These are phyloP conservation scores for Phellinidium pouzarii DNA, from an alignment of 1,284 basidiomycete species.

Conservation along the genomic window DNA sequence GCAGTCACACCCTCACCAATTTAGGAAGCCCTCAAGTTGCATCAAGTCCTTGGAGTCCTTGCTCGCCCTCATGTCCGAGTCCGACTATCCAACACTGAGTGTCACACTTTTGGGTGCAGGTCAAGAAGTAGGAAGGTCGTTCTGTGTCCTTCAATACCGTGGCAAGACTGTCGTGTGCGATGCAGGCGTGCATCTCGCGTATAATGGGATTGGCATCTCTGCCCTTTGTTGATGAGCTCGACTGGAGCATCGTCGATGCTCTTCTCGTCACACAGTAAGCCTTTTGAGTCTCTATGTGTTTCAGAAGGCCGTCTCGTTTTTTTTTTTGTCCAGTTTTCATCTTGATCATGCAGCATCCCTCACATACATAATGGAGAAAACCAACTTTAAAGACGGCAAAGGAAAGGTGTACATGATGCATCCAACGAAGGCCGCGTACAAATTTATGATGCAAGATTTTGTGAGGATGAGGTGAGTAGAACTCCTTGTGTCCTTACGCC, in stretches of 20 bases:
- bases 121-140: constrained; percentile 95
- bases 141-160: constrained; percentile 92
- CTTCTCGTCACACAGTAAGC: constrained; percentile 87
- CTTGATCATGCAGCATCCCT: constrained; percentile 96
- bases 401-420: constrained; percentile 99
- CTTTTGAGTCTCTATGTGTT: constrained; percentile 28
- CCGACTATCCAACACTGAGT: constrained; percentile 69
- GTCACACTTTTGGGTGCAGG: constrained; percentile 93
- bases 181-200: constrained; percentile 94
- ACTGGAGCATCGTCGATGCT: constrained; percentile 98
- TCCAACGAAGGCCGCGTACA: constrained; percentile 96
- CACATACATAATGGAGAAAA: constrained; percentile 99
- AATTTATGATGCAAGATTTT: constrained; percentile 99
- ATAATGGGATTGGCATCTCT: constrained; percentile 92
- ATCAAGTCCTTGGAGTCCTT: too few relatives aligned
- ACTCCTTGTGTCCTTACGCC: background rate
- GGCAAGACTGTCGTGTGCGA: constrained; percentile 95
- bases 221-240: constrained; percentile 94
- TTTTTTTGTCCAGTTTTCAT: constrained; percentile 73
- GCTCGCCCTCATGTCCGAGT: too few relatives aligned
- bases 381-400: constrained; percentile 90
- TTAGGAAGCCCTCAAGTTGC: too few relatives aligned
- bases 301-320: constrained; percentile 2
- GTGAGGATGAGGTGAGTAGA: constrained; percentile 84
- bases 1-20: too few relatives aligned